Base-by-base conservation (phyloP, 495 filamentous ascomycete species). In the Hypoxylon lenormandii region DNA sequence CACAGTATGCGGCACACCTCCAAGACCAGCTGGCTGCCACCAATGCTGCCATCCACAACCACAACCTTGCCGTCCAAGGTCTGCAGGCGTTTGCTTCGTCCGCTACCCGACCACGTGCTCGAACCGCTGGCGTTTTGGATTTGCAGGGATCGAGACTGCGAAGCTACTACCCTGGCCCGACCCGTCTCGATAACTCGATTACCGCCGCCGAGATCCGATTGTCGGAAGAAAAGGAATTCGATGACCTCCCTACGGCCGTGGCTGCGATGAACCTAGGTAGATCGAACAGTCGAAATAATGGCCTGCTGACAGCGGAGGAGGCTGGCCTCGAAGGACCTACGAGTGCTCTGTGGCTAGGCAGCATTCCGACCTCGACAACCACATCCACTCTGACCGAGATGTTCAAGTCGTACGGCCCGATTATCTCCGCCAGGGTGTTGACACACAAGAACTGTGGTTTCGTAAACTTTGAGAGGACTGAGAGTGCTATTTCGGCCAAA, bases 361-460 rank as follows among this genome's bases (percentile, higher is more conserved):
- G 93, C 74, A 97, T 98, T 55, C 95, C 95, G n/a, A 90, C 94
- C 8, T 98, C 95, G 6, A 98, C 95, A 4, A 98, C 95, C 0
- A 91, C 93, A 22, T 94, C 92, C 13, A 97, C 95, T 1, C 78
- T 98, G 46, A 92, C 91, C 51, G 92, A 93, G 58, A 96, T 97
- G 78, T 98, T 98, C 78, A 90, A 91, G 73, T 81, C 89, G 45
- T 96, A 95, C 69, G 95, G 95, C 13, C 89, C 91, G 19, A 96
- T 98, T 71, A 88, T 94, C 69, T 97, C 94, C 13, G 93, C 92
- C 36, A 85, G 95, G 61, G 96, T 98, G 12, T 83, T 98, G 66
- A 97, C 95, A 11, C 95, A 98, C 82, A 98, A 98, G 86, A 98
- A 96, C 74, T 98, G 95, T 77, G 95, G 95, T 5, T 98, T 98